Evolutionary conservation across 441 rosid species (phyloP), one percentile per base, ranked within the genome.

Genomic region (Populus trichocarpa): DNA sequence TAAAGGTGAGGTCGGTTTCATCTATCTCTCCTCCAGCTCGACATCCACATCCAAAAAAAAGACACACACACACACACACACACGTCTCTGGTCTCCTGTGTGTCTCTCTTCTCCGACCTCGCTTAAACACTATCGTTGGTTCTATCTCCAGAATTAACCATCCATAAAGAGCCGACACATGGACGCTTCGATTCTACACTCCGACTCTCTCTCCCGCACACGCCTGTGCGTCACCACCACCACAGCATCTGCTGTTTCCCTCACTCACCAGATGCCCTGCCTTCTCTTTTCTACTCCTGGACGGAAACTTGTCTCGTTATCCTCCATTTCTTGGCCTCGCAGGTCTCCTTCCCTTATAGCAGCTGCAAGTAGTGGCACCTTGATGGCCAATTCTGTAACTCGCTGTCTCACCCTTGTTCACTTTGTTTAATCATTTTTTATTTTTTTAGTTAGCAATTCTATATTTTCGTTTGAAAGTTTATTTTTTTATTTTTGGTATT

Each of bases 311-410:
- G 53, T 80, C 40, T 78, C 77, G 20, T 22, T 67, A 50, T 70
- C 80, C 6, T 70, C 85, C 71, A 14, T 89, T 82, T 78, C 40
- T 80, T 77, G 63, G 53, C 72, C 70, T 23, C 76, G 73, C 71
- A 82, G 86, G 12, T 79, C 83, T 71, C 81, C 92, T 13, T 86
- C 83, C 32, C 36, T 76, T 63, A 57, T 86, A 74, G 71, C 83
- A 18, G 76, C 90, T 28, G 25, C 61, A 53, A 53, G 61, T 16
- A 53, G 81, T 6, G 87, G 86, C 73, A 81, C 89, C 70, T 84
- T 91, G 80, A 86, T 83, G 79, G 86, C 87, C 77, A 86, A 88
- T 78, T 87, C 89, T 0, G 83, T 86, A 69, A 32, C 32, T 30
- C 87, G 93, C 85, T 91, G 88, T 67, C 63, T 80, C 78, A 69